phyloP scores from a whole-genome alignment of 768 basidiomycete genomes.

The Fibroporia radiculosa region DNA sequence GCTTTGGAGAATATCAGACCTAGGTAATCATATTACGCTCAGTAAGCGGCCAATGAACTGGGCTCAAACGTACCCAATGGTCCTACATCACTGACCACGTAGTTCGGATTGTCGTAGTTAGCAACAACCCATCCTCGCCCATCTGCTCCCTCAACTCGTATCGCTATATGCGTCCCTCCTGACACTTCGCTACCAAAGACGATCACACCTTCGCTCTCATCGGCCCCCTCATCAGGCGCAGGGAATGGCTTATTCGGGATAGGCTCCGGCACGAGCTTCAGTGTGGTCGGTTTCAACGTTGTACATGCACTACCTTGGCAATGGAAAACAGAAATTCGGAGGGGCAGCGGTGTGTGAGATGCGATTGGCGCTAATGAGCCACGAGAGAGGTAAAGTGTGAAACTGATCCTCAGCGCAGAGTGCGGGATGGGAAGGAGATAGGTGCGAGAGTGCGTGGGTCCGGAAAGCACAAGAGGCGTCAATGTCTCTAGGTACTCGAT shows the following conservation, averaged over 20 bases:
- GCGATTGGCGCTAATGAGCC: slow-evolving; percentile 45
- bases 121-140: slow-evolving; percentile 58
- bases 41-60: neutral
- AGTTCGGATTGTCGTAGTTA: slow-evolving; percentile 33
- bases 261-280: slow-evolving; percentile 62
- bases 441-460: slow-evolving; percentile 33
- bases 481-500: neutral
- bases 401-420: slow-evolving; percentile 16
- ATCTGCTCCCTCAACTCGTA: slow-evolving; percentile 42
- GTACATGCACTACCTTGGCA: slow-evolving; percentile 13
- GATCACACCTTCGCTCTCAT: slow-evolving; percentile 70
- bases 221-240: slow-evolving; percentile 55
- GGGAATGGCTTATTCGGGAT: slow-evolving; percentile 50
- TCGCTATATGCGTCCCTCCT: slow-evolving; percentile 39
- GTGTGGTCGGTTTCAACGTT: slow-evolving; percentile 30
- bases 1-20: slow-evolving; percentile 5
- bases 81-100: slow-evolving; percentile 25
- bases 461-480: slow-evolving; percentile 31
- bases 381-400: slow-evolving; percentile 53
- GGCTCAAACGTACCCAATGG: slow-evolving; percentile 36
- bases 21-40: neutral
- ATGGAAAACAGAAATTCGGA: slow-evolving; percentile 41
- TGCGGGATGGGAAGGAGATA: slow-evolving; percentile 44
- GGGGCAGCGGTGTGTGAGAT: slow-evolving; percentile 38
- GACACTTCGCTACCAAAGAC: slow-evolving; percentile 47